These are phyloP conservation scores for Nakazawaea anatomiae DNA, from an alignment of 805 yeast genomes.

Conservation along the genomic window DNA sequence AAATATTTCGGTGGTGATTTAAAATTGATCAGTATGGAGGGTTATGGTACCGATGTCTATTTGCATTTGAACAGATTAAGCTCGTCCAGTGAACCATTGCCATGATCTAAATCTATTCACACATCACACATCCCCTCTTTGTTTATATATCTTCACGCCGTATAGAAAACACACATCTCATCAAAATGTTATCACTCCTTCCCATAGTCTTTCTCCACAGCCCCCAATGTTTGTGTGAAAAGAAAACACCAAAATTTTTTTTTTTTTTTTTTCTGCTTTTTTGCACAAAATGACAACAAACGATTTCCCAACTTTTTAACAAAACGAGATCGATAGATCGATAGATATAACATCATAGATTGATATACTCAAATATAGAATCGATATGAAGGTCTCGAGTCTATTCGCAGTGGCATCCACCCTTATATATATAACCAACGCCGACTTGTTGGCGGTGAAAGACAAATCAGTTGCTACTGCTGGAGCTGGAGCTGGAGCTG, in stretches of 20 bases:
- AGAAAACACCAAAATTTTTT: too few relatives aligned
- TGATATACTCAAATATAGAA: too few relatives aligned
- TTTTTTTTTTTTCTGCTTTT: too few relatives aligned
- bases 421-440: background rate
- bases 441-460: background rate
- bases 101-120: slow-evolving; percentile 19
- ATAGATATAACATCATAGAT: too few relatives aligned
- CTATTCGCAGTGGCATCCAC: background rate
- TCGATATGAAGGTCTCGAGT: background rate
- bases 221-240: too few relatives aligned
- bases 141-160: background rate
- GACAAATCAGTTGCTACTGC: background rate
- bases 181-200: too few relatives aligned
- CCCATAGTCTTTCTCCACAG: too few relatives aligned
- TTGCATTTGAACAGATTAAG: slow-evolving; percentile 77
- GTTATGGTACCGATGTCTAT: slow-evolving; percentile 91
- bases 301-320: too few relatives aligned
- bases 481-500: background rate
- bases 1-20: slow-evolving; percentile 89
- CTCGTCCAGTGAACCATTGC: slow-evolving; percentile 65
- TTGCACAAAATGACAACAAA: too few relatives aligned
- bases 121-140: background rate
- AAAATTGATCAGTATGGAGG: slow-evolving; percentile 85
- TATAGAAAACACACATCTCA: too few relatives aligned
- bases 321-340: too few relatives aligned